A percentile compares a stretch with the other conserved stretches of the same genome.
Evolutionary conservation across 1,284 basidiomycete species (phyloP).

Genomic region (Salmacisia buchloeana): DNA sequence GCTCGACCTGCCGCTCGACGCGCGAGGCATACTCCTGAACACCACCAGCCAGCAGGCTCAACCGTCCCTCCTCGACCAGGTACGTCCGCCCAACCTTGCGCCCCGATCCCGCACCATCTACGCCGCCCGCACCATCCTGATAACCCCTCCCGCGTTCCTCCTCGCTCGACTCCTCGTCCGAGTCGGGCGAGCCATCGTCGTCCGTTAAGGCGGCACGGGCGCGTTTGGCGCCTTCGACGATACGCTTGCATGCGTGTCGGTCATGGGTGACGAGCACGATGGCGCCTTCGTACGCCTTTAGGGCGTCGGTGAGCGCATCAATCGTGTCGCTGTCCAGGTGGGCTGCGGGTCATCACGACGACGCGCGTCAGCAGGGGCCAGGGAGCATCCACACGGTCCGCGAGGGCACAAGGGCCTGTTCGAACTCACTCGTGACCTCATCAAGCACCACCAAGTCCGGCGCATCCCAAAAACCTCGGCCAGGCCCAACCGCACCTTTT

Average conservation of each 20-base stretch:
- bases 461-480: conserved; percentile 32
- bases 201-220: conserved; percentile 25
- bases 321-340: conserved; percentile 67
- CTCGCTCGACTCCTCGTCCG: conserved; percentile 25
- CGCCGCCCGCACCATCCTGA: too few species aligned
- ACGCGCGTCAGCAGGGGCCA: too few species aligned
- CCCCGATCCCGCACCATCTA: not conserved
- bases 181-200: conserved; percentile 36
- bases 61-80: conserved; percentile 53
- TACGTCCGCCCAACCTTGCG: conserved; percentile 53
- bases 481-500: conserved; percentile 53
- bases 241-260: conserved; percentile 51
- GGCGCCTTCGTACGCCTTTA: conserved; percentile 60
- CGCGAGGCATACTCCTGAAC: conserved; percentile 52
- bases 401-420: too few species aligned
- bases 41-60: conserved; percentile 53
- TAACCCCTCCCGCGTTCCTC: too few species aligned
- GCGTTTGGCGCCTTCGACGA: conserved; percentile 23
- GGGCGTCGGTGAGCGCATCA: conserved; percentile 59
- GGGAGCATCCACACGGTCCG: too few species aligned
- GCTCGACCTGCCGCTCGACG: conserved; percentile 3
- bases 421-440: conserved; percentile 33
- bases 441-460: conserved; percentile 35
- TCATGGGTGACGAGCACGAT: conserved; percentile 67
- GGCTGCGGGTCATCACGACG: conserved; percentile 54